Conservation (phyloP, 306 rosid species). For the Prunus fruticosa region DNA sequence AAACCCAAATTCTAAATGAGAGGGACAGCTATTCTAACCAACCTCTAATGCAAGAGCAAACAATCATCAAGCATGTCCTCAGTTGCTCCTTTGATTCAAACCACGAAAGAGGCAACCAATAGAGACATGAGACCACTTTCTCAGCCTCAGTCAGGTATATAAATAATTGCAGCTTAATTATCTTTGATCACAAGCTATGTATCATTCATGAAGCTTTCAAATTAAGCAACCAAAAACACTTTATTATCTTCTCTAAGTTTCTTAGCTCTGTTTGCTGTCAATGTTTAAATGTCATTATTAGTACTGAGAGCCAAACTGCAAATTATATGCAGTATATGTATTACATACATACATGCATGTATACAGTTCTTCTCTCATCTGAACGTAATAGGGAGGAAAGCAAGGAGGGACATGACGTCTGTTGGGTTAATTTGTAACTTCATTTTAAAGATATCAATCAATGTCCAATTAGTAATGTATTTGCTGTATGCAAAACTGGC, state of each 20-base stretch:
- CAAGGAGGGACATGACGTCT: too few species aligned
- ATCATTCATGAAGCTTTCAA: slow-evolving; percentile 5
- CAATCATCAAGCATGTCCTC: slow-evolving; percentile 4
- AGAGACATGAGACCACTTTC: slow-evolving; percentile 16
- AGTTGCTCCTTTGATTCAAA: not conserved
- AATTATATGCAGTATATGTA: not conserved
- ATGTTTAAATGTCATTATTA: not conserved
- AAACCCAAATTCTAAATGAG: slow-evolving; percentile 7
- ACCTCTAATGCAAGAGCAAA: not conserved
- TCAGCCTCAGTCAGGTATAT: not conserved
- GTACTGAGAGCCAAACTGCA: not conserved
- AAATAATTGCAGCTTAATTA: not conserved
- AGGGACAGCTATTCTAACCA: slow-evolving; percentile 5
- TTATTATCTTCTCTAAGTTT: not conserved
- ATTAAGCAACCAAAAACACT: not conserved
- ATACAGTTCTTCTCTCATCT: too few species aligned
- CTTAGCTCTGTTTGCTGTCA: not conserved
- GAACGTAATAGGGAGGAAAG: too few species aligned
- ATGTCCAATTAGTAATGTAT: too few species aligned
- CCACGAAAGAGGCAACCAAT: slow-evolving; percentile 12
- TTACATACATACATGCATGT: too few species aligned
- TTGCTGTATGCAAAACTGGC: not conserved
- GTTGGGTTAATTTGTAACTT: too few species aligned
- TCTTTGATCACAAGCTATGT: slow-evolving; percentile 14
- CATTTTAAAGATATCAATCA: not conserved